Percentiles rank a stretch among this genome's conserved stretches.
Evolutionary conservation across 176 grass and related monocot genomes (phyloP).

Genomic region (Ananas comosus): DNA sequence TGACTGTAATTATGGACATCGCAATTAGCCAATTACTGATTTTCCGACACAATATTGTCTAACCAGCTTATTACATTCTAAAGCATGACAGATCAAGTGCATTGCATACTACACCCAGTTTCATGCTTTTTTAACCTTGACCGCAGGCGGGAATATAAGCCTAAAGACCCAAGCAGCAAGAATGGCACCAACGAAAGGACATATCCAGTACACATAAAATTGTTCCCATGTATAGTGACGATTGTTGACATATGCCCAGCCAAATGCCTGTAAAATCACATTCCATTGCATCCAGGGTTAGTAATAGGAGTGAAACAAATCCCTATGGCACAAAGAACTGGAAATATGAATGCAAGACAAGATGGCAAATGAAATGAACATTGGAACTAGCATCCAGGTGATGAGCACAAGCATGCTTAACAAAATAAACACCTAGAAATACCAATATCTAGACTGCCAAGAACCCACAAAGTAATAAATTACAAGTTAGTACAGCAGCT

Average conservation of each 20-base stretch:
- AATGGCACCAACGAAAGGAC: conserved; percentile 78
- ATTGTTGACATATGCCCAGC: conserved; percentile 85
- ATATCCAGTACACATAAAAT: conserved; percentile 99
- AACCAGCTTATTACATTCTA: background rate
- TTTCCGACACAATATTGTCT: background rate
- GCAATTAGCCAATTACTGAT: background rate
- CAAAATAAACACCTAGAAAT: too few relatives aligned
- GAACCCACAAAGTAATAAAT: too few relatives aligned
- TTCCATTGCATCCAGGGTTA: background rate
- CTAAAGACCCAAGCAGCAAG: conserved; percentile 71
- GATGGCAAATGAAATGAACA: background rate
- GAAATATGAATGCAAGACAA: background rate
- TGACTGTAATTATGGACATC: background rate
- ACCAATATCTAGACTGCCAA: too few relatives aligned
- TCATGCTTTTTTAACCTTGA: conserved; percentile 69
- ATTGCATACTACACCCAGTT: background rate
- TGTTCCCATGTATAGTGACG: conserved; percentile 90
- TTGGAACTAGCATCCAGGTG: too few relatives aligned
- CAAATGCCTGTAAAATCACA: conserved; percentile 60
- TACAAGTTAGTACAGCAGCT: too few relatives aligned
- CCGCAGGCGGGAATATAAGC: conserved; percentile 38
- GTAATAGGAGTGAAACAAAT: background rate
- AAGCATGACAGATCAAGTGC: background rate
- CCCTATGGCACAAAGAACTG: background rate
- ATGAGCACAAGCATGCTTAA: too few relatives aligned